These are phyloP conservation scores for Neofusicoccum ribis DNA, from an alignment of 2,329 filamentous ascomycete genomes.

Conservation along the genomic window DNA sequence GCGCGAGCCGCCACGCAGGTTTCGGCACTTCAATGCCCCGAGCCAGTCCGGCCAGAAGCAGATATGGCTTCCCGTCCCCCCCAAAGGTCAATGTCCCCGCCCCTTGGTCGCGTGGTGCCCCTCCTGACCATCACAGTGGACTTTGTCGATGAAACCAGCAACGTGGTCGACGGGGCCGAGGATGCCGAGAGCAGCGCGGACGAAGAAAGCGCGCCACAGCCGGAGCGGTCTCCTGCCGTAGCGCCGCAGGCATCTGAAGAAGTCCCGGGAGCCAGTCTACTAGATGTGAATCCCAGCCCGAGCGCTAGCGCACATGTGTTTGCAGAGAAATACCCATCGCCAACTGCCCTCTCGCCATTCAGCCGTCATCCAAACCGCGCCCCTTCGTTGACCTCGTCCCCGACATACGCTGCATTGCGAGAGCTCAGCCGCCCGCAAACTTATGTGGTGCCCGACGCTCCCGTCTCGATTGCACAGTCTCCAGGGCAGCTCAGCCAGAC, in stretches of 20 bases:
- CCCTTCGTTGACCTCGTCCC: conserved; percentile 19
- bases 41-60: conserved; percentile 33
- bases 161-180: conserved; percentile 35
- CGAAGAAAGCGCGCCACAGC: not conserved
- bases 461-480: not conserved
- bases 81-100: conserved; percentile 27
- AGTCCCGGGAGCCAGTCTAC: not conserved
- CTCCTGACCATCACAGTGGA: conserved; percentile 32
- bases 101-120: not conserved
- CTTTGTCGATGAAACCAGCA: conserved; percentile 38
- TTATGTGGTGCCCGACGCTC: not conserved
- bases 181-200: conserved; percentile 24
- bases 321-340: not conserved
- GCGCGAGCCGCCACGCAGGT: conserved; percentile 37
- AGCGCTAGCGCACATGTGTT: not conserved
- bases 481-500: conserved; percentile 30
- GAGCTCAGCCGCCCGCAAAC: conserved; percentile 21
- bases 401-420: conserved; percentile 24
- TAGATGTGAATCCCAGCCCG: not conserved
- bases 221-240: not conserved
- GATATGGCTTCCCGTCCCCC: conserved; percentile 38
- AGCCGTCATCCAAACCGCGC: conserved; percentile 20
- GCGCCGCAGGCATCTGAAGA: not conserved
- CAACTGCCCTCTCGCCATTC: conserved; percentile 20
- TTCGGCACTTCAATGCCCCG: conserved; percentile 37